These are phyloP conservation scores for Triangularia verruculosa DNA, from an alignment of 2,329 filamentous ascomycete species.

Conservation along the genomic window DNA sequence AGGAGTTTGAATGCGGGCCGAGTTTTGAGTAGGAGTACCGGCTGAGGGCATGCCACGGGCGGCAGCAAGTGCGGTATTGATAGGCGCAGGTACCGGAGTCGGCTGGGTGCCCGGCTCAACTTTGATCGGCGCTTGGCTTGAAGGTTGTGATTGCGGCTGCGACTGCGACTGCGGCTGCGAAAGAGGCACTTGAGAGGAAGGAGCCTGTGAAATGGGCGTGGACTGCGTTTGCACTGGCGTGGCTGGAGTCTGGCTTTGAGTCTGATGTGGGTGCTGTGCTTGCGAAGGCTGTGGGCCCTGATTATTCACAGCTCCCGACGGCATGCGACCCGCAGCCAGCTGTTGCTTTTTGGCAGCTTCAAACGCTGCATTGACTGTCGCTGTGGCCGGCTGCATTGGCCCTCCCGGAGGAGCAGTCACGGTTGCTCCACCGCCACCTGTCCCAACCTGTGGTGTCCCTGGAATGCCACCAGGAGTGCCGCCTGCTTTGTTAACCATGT, in stretches of 20 bases:
- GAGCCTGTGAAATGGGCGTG: slow-evolving; percentile 19
- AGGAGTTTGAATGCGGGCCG: slow-evolving; percentile 48
- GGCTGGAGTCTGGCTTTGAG: slow-evolving; percentile 17
- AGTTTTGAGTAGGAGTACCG: slow-evolving; percentile 49
- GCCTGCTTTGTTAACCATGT: slow-evolving; percentile 33
- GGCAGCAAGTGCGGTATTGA: slow-evolving; percentile 47
- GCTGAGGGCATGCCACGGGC: slow-evolving; percentile 35
- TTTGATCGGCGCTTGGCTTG: slow-evolving; percentile 34
- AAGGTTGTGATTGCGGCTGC: slow-evolving; percentile 28
- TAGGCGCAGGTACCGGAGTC: slow-evolving; percentile 37
- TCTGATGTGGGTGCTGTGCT: slow-evolving; percentile 1
- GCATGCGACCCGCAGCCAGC: slow-evolving; percentile 30
- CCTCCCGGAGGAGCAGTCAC: slow-evolving; percentile 24
- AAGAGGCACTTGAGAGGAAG: slow-evolving; percentile 24
- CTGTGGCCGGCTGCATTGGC: slow-evolving; percentile 31
- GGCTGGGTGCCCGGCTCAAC: slow-evolving; percentile 35
- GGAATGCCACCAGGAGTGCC: slow-evolving; percentile 11
- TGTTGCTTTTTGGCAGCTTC: slow-evolving; percentile 47
- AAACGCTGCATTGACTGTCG: slow-evolving; percentile 43
- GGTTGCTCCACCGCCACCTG: slow-evolving; percentile 25
- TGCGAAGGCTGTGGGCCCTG: slow-evolving; percentile 21
- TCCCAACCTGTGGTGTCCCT: slow-evolving; percentile 8
- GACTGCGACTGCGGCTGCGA: slow-evolving; percentile 28
- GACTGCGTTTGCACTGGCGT: slow-evolving; percentile 22
- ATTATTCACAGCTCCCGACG: slow-evolving; percentile 26